A percentile compares a stretch with the other conserved stretches of the same genome.
These are phyloP conservation scores for Chaetomium tenue DNA, from an alignment of 495 filamentous ascomycete genomes.

Conservation along the genomic window DNA sequence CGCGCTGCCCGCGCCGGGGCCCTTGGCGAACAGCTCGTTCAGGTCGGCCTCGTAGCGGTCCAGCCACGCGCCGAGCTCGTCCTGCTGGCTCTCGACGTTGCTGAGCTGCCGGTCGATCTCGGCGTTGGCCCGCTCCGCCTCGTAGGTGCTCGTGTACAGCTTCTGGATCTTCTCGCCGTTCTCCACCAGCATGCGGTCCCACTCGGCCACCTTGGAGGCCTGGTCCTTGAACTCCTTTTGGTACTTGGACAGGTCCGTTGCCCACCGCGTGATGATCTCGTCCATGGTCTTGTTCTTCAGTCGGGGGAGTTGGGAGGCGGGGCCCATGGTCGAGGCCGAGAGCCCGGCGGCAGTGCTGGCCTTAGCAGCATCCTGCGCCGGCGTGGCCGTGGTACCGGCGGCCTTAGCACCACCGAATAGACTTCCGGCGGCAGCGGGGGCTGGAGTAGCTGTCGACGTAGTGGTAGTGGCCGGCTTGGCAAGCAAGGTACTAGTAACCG, in stretches of 20 bases:
- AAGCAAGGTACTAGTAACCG: constrained; percentile 23
- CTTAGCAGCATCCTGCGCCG: constrained; percentile 25
- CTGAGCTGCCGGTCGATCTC: constrained; percentile 89
- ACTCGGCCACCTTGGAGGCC: constrained; percentile 78
- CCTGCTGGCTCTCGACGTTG: constrained; percentile 85
- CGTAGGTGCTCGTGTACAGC: constrained; percentile 79
- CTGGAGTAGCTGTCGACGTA: constrained; percentile 18
- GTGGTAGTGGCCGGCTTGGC: constrained; percentile 18
- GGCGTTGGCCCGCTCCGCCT: constrained; percentile 83
- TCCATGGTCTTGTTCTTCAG: constrained; percentile 99
- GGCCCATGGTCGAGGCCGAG: constrained; percentile 72
- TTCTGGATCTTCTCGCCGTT: constrained; percentile 91
- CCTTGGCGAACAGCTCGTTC: constrained; percentile 75
- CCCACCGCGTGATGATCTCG: constrained; percentile 98
- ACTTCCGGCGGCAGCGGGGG: constrained; percentile 23
- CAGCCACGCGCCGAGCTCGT: constrained; percentile 78
- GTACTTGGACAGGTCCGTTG: constrained; percentile 88
- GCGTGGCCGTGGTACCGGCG: constrained; percentile 25
- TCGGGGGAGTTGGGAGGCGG: constrained; percentile 76
- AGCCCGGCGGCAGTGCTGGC: constrained; percentile 45
- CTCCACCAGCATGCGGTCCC: constrained; percentile 88
- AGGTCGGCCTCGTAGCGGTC: constrained; percentile 89
- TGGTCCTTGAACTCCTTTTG: constrained; percentile 92
- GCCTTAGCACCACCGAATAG: constrained; percentile 34
- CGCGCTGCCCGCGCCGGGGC: constrained; percentile 33